Conservation (phyloP, 345 rosid genomes). For the Geranium rotundifolium region DNA sequence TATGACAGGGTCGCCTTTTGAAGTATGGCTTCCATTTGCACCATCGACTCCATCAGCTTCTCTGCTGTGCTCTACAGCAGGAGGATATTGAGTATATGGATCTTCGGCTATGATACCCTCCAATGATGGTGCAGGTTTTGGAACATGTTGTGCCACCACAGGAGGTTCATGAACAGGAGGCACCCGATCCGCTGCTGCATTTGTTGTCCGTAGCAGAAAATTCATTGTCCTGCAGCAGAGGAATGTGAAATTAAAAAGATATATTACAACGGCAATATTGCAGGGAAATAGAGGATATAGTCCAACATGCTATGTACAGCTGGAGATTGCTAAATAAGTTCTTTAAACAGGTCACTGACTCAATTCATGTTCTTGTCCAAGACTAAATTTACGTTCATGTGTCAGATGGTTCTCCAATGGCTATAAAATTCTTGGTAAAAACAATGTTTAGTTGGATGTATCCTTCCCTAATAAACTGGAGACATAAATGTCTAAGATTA, state of each 20-base stretch:
- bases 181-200: slow-evolving; percentile 30
- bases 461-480: no score
- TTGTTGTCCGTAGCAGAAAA: slow-evolving; percentile 61
- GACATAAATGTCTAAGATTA: not conserved
- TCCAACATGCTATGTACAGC: not conserved
- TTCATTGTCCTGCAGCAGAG: slow-evolving; percentile 36
- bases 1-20: slow-evolving; percentile 19
- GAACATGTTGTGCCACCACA: slow-evolving; percentile 18
- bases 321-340: not conserved
- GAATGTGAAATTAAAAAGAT: not conserved
- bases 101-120: slow-evolving; percentile 68
- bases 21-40: slow-evolving; percentile 18
- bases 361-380: no score
- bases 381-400: not conserved
- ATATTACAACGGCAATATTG: not conserved
- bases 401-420: not conserved
- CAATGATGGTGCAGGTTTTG: slow-evolving; percentile 34
- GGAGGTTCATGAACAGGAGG: slow-evolving; percentile 38
- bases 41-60: slow-evolving; percentile 25
- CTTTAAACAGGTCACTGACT: not conserved
- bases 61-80: slow-evolving; percentile 26
- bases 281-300: not conserved
- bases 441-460: not conserved
- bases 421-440: not conserved
- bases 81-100: slow-evolving; percentile 37